Evolutionary conservation across 228 moss, liverwort and hornwort genomes (phyloP).

Genomic region (Sphagnum fallax): DNA sequence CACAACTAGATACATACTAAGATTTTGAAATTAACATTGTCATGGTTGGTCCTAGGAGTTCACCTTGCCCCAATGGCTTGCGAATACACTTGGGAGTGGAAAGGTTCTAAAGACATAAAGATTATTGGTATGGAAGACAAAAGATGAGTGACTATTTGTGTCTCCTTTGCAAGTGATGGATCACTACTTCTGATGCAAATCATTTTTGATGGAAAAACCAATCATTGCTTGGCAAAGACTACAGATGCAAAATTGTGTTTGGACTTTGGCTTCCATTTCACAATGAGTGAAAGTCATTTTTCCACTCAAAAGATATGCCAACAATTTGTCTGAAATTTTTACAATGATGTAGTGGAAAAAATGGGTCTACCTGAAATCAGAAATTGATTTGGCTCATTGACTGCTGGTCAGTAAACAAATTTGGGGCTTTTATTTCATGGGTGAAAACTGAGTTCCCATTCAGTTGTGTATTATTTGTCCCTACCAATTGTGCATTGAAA

Average conservation of each 20-base stretch:
- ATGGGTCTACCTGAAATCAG: not conserved
- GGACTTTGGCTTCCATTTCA: not conserved
- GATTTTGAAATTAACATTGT: too few relatives aligned
- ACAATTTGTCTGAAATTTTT: not conserved
- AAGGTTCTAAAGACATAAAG: not conserved
- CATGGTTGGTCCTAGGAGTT: not conserved
- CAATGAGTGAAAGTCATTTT: not conserved
- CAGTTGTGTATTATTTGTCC: not conserved
- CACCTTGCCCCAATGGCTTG: not conserved
- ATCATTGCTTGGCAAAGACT: not conserved
- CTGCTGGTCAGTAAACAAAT: not conserved
- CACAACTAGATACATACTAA: too few relatives aligned
- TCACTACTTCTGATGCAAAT: not conserved
- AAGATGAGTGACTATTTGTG: not conserved
- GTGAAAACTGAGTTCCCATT: not conserved
- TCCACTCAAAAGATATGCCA: not conserved
- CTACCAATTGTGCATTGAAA: not conserved
- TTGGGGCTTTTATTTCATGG: not conserved
- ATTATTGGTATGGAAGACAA: slow-evolving; percentile 1
- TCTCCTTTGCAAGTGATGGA: slow-evolving; percentile 1
- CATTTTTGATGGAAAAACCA: not conserved
- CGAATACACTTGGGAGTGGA: not conserved
- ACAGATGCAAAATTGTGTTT: not conserved
- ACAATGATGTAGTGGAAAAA: not conserved
- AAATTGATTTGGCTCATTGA: not conserved